phyloP scores from a whole-genome alignment of 2,329 filamentous ascomycete genomes.

The Fusarium sp. region DNA sequence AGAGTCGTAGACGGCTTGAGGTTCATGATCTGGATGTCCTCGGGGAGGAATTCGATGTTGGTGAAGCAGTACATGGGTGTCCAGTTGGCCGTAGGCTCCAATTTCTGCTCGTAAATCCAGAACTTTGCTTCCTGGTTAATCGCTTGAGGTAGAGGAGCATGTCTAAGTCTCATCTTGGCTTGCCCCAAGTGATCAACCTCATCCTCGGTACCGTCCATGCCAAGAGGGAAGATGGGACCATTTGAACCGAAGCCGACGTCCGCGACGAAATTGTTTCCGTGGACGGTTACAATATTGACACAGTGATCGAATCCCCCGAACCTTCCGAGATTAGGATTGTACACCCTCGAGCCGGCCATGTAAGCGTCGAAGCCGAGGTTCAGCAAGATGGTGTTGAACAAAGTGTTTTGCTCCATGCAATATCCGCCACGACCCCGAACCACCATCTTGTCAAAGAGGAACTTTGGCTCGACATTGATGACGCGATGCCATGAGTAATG shows the following conservation, averaged over 20 bases:
- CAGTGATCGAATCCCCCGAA: slow-evolving; percentile 57
- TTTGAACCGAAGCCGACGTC: slow-evolving; percentile 72
- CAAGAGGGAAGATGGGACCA: slow-evolving; percentile 47
- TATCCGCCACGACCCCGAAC: slow-evolving; percentile 58
- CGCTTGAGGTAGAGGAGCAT: slow-evolving; percentile 46
- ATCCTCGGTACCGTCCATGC: slow-evolving; percentile 35
- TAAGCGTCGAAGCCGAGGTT: slow-evolving; percentile 62
- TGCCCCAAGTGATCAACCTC: slow-evolving; percentile 53
- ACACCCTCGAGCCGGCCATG: slow-evolving; percentile 59
- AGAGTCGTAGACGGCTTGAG: slow-evolving; percentile 49
- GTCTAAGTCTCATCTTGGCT: slow-evolving; percentile 56
- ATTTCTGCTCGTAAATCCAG: slow-evolving; percentile 51
- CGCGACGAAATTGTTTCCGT: slow-evolving; percentile 57
- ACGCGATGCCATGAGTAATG: slow-evolving; percentile 57
- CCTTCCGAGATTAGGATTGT: slow-evolving; percentile 14
- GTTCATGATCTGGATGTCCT: slow-evolving; percentile 61
- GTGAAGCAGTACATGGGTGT: slow-evolving; percentile 62
- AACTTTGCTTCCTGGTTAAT: slow-evolving; percentile 47
- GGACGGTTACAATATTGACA: slow-evolving; percentile 67
- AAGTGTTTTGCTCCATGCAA: slow-evolving; percentile 60
- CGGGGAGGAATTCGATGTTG: slow-evolving; percentile 58
- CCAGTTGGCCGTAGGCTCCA: slow-evolving; percentile 50
- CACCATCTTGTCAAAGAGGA: slow-evolving; percentile 55
- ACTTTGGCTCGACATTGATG: slow-evolving; percentile 52
- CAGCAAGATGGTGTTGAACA: slow-evolving; percentile 60